phyloP scores from a whole-genome alignment of 495 filamentous ascomycete genomes.

The Neurospora tetraspora region DNA sequence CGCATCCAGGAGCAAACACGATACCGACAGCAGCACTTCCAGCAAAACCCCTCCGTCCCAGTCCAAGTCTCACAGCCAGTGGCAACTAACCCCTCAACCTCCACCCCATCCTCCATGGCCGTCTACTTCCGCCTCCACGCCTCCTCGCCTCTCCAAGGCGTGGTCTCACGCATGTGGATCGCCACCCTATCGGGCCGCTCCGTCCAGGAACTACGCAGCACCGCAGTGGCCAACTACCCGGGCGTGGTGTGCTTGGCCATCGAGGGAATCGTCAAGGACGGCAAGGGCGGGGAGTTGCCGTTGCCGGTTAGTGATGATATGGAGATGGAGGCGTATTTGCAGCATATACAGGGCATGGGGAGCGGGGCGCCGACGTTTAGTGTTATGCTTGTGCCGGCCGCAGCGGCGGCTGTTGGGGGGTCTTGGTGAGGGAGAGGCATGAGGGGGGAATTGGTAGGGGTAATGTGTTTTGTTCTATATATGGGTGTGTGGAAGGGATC shows the following conservation, averaged over 20 bases:
- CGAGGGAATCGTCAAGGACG: conserved; percentile 54
- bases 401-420: background rate
- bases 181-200: conserved; percentile 45
- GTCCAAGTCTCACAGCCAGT: background rate
- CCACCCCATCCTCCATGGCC: conserved; percentile 27
- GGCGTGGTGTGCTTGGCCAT: conserved; percentile 46
- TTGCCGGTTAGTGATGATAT: background rate
- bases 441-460: background rate
- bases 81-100: background rate
- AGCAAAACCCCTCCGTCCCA: background rate
- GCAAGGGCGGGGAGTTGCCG: background rate
- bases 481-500: background rate
- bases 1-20: background rate
- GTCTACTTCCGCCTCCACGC: conserved; percentile 57
- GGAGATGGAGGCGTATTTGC: conserved; percentile 3
- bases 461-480: background rate
- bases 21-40: background rate
- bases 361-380: conserved; percentile 53
- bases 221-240: conserved; percentile 47
- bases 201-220: conserved; percentile 43
- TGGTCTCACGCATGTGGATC: conserved; percentile 48
- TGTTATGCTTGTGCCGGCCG: conserved; percentile 27
- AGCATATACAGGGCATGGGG: conserved; percentile 45
- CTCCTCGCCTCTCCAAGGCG: conserved; percentile 36
- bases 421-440: background rate